A percentile compares a stretch with the other conserved stretches of the same genome.
Conservation (phyloP, 2,329 filamentous ascomycete genomes). For the Karstenula rhodostoma region DNA sequence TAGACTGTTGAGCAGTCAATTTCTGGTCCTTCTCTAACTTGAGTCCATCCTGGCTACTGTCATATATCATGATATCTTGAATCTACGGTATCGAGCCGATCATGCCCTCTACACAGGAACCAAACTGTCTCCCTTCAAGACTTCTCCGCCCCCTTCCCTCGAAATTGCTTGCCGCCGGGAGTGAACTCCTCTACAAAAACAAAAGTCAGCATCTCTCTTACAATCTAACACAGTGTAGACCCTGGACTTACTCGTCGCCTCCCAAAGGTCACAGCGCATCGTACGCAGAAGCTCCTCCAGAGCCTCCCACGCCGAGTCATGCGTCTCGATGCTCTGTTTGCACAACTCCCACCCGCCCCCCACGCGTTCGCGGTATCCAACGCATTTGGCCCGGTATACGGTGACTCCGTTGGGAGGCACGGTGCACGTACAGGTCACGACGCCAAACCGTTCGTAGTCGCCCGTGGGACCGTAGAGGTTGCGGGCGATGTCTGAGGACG, state of each 20-base stretch:
- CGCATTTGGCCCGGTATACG: not conserved
- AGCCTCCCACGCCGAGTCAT: not conserved
- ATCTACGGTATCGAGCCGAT: no score
- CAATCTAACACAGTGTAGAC: not conserved
- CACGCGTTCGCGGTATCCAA: not conserved
- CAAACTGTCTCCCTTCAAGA: no score
- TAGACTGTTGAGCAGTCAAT: not conserved
- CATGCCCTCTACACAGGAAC: no score
- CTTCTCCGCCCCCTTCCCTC: not conserved
- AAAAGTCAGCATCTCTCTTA: not conserved
- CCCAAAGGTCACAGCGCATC: not conserved
- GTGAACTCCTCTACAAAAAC: not conserved
- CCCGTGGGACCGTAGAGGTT: not conserved
- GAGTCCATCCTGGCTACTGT: not conserved
- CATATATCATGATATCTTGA: not conserved
- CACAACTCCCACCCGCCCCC: not conserved
- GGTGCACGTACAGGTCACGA: not conserved
- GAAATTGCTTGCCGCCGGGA: not conserved
- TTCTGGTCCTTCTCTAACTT: not conserved
- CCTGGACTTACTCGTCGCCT: not conserved
- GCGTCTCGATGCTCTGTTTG: not conserved
- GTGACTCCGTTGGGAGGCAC: not conserved
- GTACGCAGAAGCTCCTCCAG: not conserved
- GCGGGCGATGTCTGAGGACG: no score
- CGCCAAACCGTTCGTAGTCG: not conserved